Evolutionary conservation across 2,329 filamentous ascomycete genomes (phyloP), one percentile per base, ranked within the genome.

Genomic region (Ophiostoma tasmaniense): DNA sequence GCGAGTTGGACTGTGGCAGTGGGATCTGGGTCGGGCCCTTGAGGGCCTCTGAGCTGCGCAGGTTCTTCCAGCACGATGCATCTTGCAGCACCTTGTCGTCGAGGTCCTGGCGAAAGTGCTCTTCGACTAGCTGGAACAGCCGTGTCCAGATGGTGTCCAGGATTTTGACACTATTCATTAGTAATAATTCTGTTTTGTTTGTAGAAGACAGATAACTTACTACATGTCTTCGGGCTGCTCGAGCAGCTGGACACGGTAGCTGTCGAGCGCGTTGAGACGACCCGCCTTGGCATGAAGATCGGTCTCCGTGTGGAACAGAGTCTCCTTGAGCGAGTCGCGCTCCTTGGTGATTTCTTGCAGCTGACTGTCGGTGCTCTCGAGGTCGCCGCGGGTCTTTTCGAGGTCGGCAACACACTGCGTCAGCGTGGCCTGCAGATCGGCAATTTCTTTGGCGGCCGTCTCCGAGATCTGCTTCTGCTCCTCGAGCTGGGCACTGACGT

Each of bases 121-220:
- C 69, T 61, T 77, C 76, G 69, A 77, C 76, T 0, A 78, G 73
- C 33, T 74, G 72, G 30, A 77, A 75, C 61, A 77, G 74, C 35
- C 73, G 74, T 35, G 76, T 76, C 77, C 77, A 78, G 71, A 78
- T 77, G 30, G 74, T 77, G 71, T 78, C 76, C 37, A 78, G 74
- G 35, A 76, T 74, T 4, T 73, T 73, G 66, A 78, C 76, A 67
- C 61, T 64, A 33, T 11, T 6, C 30, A 17, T 62, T 62, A 62
- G 75, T 76, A 25, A 52, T 17, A 45, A 11, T 39, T 39, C 13
- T 39, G 8, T 14, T 39, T 14, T 14, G 33, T 4, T 39, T 39
- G 37, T 39, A 62, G 35, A 35, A n/a, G 13, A 13, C 13, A 8
- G 20, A 7, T 2, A 25, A 39, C 61, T 37, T 64, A 64, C 61